Percentiles rank a stretch among this genome's conserved stretches.
Evolutionary conservation across 306 rosid genomes (phyloP).

Genomic region (Cucurbita pepo): DNA sequence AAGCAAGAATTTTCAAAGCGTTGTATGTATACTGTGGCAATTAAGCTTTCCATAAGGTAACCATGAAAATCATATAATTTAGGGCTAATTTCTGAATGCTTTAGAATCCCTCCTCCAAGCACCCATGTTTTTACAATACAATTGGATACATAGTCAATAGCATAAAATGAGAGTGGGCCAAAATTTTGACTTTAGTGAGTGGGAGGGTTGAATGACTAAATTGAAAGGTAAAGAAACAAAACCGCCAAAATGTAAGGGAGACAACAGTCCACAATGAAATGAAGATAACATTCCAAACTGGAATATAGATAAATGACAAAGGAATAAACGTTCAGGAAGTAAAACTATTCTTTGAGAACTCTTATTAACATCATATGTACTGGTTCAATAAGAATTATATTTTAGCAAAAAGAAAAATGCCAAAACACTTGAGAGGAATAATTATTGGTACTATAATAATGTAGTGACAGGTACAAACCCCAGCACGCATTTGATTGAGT

Average conservation of each 20-base stretch:
- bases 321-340: background rate
- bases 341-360: background rate
- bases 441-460: background rate
- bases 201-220: background rate
- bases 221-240: background rate
- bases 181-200: background rate
- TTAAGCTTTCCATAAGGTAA: background rate
- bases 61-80: background rate
- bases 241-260: background rate
- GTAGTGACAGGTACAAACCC: conserved; percentile 42
- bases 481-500: conserved; percentile 96
- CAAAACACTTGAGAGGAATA: background rate
- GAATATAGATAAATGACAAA: background rate
- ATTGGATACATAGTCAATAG: background rate
- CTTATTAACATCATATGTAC: background rate
- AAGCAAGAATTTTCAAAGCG: background rate
- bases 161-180: background rate
- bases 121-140: background rate
- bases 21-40: background rate
- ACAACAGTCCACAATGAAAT: background rate
- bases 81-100: background rate
- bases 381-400: background rate
- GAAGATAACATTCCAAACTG: background rate
- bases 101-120: background rate
- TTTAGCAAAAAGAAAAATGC: background rate